Evolutionary conservation across 192 early-diverging fungal genomes (phyloP).

Genomic region (Coemansia furcata): DNA sequence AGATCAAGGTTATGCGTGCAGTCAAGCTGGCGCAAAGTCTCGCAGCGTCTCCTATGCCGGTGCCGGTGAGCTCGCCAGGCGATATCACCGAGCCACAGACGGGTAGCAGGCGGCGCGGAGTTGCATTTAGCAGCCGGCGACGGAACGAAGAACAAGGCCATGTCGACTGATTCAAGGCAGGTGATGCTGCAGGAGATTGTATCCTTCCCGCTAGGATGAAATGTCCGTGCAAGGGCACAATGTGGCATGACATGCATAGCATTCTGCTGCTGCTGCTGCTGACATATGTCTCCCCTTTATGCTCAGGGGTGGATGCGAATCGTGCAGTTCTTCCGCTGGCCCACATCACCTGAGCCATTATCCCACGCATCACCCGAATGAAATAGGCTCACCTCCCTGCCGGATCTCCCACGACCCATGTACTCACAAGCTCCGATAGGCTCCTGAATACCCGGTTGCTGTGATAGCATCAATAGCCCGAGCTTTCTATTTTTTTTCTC

Average conservation of each 20-base stretch:
- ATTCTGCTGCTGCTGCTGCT: no score
- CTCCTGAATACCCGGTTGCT: neutral
- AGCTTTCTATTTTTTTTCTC: neutral
- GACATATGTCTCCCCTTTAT: neutral
- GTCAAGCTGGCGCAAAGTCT: slow-evolving; percentile 37
- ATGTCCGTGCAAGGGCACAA: no score
- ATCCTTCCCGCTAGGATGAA: no score
- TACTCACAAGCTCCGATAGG: neutral
- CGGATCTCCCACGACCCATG: neutral
- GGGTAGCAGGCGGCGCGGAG: slow-evolving; percentile 8
- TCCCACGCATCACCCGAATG: neutral
- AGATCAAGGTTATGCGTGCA: slow-evolving; percentile 48
- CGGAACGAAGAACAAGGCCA: slow-evolving; percentile 15
- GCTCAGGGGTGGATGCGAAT: neutral
- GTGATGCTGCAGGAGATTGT: neutral
- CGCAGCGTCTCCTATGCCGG: neutral
- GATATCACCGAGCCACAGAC: neutral
- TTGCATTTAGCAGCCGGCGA: slow-evolving; percentile 24
- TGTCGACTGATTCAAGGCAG: neutral
- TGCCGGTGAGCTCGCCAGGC: neutral
- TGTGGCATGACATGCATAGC: no score
- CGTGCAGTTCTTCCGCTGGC: neutral
- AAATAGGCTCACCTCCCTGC: neutral
- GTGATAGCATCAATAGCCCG: neutral
- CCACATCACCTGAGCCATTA: slow-evolving; percentile 3